Percentiles rank a stretch among this genome's conserved stretches.
These are phyloP conservation scores for Huntiella savannae DNA, from an alignment of 2,329 filamentous ascomycete species.

Conservation along the genomic window DNA sequence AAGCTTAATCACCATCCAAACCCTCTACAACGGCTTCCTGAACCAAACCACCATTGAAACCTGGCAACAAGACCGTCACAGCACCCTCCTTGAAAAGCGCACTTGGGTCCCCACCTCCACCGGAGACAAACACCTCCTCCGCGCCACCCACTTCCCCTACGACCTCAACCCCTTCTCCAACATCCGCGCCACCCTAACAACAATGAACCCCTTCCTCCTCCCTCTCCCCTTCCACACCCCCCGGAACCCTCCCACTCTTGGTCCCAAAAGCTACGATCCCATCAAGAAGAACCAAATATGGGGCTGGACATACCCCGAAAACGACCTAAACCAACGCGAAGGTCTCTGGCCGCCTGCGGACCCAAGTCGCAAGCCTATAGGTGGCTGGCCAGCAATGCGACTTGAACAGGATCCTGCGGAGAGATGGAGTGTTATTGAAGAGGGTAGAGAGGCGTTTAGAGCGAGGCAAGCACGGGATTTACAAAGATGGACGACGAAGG, in stretches of 20 bases:
- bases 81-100: conserved; percentile 29
- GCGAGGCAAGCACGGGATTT: conserved; percentile 30
- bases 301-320: conserved; percentile 50
- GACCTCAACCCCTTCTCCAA: conserved; percentile 61
- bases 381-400: conserved; percentile 20
- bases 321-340: conserved; percentile 50
- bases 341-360: conserved; percentile 45
- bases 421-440: conserved; percentile 19
- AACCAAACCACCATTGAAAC: conserved; percentile 69
- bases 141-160: conserved; percentile 61
- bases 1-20: conserved; percentile 43
- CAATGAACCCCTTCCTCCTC: conserved; percentile 45
- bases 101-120: conserved; percentile 23
- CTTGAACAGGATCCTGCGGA: conserved; percentile 16
- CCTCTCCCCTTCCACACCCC: conserved; percentile 44
- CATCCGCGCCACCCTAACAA: conserved; percentile 58
- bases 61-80: conserved; percentile 52
- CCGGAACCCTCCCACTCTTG: conserved; percentile 15
- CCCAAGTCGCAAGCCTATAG: conserved; percentile 37
- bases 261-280: conserved; percentile 20
- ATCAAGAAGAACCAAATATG: no score
- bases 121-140: conserved; percentile 28
- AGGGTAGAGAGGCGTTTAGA: conserved; percentile 30
- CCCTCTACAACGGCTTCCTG: conserved; percentile 38
- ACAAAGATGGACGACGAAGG: conserved; percentile 21